A percentile compares a stretch with the other conserved stretches of the same genome.
Conservation (phyloP, 139 green algal species). For the Chlamydomonas urium region DNA sequence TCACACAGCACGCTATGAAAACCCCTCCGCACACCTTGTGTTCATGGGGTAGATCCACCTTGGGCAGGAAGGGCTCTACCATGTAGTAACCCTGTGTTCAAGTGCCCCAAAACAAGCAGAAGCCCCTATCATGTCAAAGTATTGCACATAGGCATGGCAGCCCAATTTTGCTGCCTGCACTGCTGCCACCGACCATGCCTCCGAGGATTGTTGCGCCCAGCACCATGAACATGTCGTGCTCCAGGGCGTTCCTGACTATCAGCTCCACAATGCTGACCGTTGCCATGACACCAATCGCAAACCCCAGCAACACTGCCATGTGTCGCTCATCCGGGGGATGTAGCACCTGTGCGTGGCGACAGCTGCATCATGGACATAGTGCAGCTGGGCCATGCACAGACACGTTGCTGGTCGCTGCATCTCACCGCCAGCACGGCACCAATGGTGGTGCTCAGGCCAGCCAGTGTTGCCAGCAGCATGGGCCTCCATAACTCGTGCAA, state of each 20-base stretch:
- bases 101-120: too few relatives aligned
- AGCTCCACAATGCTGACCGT: conserved; percentile 76
- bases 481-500: conserved; percentile 32
- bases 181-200: conserved; percentile 5
- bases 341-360: conserved; percentile 46
- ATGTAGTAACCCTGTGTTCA: conserved; percentile 44
- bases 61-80: conserved; percentile 55
- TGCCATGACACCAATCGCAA: conserved; percentile 76
- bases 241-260: conserved; percentile 57
- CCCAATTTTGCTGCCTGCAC: too few relatives aligned
- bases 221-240: conserved; percentile 27
- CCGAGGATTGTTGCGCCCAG: background rate
- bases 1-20: too few relatives aligned
- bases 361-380: background rate
- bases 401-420: too few relatives aligned
- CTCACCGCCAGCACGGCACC: conserved; percentile 62
- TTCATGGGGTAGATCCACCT: too few relatives aligned
- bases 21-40: too few relatives aligned
- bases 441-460: conserved; percentile 59
- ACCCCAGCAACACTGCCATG: conserved; percentile 73
- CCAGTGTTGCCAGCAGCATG: conserved; percentile 39
- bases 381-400: background rate
- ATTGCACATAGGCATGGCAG: too few relatives aligned
- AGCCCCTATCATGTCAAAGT: too few relatives aligned
- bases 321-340: conserved; percentile 49